These are phyloP conservation scores for Staphylotrichum tortipilum DNA, from an alignment of 495 filamentous ascomycete genomes.

Conservation along the genomic window DNA sequence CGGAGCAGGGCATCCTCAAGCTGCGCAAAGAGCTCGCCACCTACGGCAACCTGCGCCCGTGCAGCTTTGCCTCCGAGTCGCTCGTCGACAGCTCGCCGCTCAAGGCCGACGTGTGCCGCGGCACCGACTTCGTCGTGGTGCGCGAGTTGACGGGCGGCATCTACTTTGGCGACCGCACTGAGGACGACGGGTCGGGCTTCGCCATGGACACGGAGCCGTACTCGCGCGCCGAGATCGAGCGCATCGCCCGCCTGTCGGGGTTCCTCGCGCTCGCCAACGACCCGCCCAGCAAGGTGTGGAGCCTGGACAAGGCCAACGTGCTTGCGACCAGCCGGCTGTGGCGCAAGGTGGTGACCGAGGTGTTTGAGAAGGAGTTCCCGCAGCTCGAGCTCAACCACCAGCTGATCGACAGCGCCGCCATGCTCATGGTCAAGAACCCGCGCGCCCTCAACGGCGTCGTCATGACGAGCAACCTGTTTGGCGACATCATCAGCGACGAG, in stretches of 20 bases:
- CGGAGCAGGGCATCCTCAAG: conserved; percentile 87
- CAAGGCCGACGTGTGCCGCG: conserved; percentile 76
- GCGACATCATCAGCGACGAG: conserved; percentile 95
- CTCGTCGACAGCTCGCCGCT: conserved; percentile 84
- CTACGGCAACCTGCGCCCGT: conserved; percentile 95
- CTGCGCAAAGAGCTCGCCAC: conserved; percentile 91
- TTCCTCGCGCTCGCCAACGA: conserved; percentile 70
- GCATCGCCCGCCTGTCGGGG: conserved; percentile 75
- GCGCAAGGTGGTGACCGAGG: conserved; percentile 77
- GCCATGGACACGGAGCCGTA: conserved; percentile 90
- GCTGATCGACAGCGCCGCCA: conserved; percentile 90
- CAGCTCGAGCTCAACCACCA: conserved; percentile 78
- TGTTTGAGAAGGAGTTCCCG: conserved; percentile 81
- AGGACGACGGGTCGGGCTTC: conserved; percentile 62
- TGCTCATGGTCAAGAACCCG: conserved; percentile 96
- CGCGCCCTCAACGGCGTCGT: conserved; percentile 84
- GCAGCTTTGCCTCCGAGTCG: conserved; percentile 87
- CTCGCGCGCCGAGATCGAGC: conserved; percentile 77
- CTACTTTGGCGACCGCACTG: conserved; percentile 91
- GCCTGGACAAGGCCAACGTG: conserved; percentile 95
- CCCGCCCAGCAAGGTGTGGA: conserved; percentile 78
- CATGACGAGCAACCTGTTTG: conserved; percentile 90
- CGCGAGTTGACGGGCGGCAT: conserved; percentile 93
- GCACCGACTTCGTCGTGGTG: conserved; percentile 89
- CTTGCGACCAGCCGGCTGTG: conserved; percentile 83